Evolutionary conservation across 352 stramenopile genomes (phyloP).

Genomic region (Phytopythium oedochilum): DNA sequence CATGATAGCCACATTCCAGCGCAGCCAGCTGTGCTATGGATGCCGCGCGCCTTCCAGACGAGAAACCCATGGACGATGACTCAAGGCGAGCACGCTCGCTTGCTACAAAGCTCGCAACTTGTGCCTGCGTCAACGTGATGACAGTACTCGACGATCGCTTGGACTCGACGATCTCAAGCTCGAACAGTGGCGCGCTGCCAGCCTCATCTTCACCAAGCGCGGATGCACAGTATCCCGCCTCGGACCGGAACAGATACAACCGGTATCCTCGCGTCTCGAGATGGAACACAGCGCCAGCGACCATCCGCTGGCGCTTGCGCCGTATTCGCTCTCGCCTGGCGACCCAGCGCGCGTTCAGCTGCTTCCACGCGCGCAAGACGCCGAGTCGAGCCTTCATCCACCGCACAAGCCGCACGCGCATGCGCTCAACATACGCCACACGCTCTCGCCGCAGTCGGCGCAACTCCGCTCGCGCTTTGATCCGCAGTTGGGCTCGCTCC

Average conservation of each 20-base stretch:
- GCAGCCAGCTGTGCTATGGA: background rate
- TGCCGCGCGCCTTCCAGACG: background rate
- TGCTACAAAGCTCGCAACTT: constrained; percentile 13
- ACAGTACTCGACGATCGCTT: constrained; percentile 9
- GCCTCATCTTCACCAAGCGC: background rate
- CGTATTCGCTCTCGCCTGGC: constrained; percentile 36
- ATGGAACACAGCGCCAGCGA: constrained; percentile 19
- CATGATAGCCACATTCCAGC: background rate
- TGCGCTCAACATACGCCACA: constrained; percentile 27
- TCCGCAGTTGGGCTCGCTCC: constrained; percentile 14
- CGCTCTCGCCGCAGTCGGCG: constrained; percentile 27
- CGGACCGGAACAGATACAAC: constrained; percentile 30
- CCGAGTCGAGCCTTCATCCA: constrained; percentile 47
- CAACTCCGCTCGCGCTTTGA: constrained; percentile 33
- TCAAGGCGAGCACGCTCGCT: background rate
- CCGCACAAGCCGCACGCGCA: constrained; percentile 33
- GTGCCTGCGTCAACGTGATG: constrained; percentile 5
- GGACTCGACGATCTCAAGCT: constrained; percentile 25
- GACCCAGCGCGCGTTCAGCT: constrained; percentile 33
- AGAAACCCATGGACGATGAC: background rate
- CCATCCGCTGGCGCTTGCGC: constrained; percentile 29
- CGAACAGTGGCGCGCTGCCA: constrained; percentile 5
- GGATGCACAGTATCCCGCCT: background rate
- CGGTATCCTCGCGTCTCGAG: constrained; percentile 25
- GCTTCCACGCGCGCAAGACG: constrained; percentile 42